Conservation (phyloP, 371 early-diverging fungal species). For the Mortierella sp. region DNA sequence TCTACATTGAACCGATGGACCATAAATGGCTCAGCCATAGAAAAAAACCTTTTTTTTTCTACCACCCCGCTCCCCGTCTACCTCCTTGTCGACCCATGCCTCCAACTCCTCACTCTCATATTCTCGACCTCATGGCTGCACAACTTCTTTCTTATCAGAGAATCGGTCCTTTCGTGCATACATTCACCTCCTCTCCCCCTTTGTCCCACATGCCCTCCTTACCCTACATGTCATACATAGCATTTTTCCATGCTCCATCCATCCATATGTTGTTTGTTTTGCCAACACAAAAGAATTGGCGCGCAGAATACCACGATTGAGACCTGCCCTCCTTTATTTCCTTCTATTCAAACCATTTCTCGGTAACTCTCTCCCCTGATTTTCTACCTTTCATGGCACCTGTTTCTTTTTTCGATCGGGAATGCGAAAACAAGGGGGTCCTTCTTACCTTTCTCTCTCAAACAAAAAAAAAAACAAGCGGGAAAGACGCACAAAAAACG, state of each 20-base stretch:
- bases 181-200: neutral
- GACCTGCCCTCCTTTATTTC: neutral
- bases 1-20: neutral
- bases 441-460: neutral
- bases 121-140: neutral
- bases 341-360: neutral
- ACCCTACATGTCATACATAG: neutral
- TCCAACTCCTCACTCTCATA: neutral
- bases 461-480: neutral
- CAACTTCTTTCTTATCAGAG: constrained; percentile 1
- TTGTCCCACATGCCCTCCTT: neutral
- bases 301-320: neutral
- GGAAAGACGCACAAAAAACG: neutral
- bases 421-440: neutral
- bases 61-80: no score
- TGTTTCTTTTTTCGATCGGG: neutral
- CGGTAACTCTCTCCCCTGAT: neutral
- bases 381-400: neutral
- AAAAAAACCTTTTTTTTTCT: neutral
- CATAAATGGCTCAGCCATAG: neutral
- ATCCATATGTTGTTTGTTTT: neutral
- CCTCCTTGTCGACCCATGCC: no score
- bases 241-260: neutral
- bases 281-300: neutral
- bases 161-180: neutral